Percentiles rank a stretch among this genome's conserved stretches.
Evolutionary conservation across 495 filamentous ascomycete species (phyloP).

Genomic region (Penicillium antarcticum): DNA sequence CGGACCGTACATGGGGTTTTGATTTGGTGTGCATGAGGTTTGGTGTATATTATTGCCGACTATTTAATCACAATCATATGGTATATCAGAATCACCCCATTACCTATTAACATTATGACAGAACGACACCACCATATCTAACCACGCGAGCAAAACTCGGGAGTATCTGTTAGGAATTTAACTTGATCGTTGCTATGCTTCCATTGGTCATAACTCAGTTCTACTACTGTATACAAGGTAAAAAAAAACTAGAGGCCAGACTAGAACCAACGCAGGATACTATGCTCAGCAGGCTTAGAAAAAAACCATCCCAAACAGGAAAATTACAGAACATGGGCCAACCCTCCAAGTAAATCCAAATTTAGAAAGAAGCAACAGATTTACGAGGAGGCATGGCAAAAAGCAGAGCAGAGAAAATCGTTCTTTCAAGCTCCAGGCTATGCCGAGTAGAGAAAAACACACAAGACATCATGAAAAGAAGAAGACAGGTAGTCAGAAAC

Average conservation of each 20-base stretch:
- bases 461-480: conserved; percentile 5
- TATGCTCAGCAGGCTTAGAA: background rate
- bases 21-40: too few relatives aligned
- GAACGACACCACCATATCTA: too few relatives aligned
- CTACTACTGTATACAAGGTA: too few relatives aligned
- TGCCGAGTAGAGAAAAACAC: conserved; percentile 31
- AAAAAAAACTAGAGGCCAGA: background rate
- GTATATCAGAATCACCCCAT: too few relatives aligned
- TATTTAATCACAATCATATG: too few relatives aligned
- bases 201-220: too few relatives aligned
- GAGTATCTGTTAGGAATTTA: too few relatives aligned
- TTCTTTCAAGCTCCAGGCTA: conserved; percentile 47
- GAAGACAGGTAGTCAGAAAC: conserved; percentile 3
- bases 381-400: conserved; percentile 2
- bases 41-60: too few relatives aligned
- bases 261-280: background rate
- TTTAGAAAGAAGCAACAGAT: background rate
- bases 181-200: too few relatives aligned
- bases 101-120: too few relatives aligned
- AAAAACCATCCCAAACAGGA: background rate
- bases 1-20: too few relatives aligned
- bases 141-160: too few relatives aligned
- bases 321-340: background rate
- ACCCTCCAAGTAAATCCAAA: background rate
- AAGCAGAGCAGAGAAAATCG: conserved; percentile 20